Evolutionary conservation across 768 basidiomycete species (phyloP), one percentile per base, ranked within the genome.

Genomic region (Lactifluus rugatus): DNA sequence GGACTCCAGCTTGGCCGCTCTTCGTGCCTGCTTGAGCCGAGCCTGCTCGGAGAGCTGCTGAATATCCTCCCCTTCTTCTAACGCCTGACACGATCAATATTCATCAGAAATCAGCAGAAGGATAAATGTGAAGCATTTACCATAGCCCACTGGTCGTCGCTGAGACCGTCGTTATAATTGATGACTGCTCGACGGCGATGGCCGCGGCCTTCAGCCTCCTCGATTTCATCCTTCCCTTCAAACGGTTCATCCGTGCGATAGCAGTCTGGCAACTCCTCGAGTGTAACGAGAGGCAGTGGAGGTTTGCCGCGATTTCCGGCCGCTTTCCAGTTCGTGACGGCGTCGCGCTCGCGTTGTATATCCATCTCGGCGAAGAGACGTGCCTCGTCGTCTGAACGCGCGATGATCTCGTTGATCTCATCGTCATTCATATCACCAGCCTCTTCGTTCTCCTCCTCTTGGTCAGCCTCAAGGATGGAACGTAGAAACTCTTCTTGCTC

Each of bases 401-500:
- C 82, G 56, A 99, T 83, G 58, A 97, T 77, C 66, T 90, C 87
- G 71, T 99, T 99, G 60, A 99, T 78, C 69, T 98, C 95, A 19
- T 93, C 90, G 64, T 92, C 90, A 60, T 88, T 91, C 85, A 93
- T 92, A 70, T 92, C 89, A 19, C 89, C 89, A 2, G 87, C 85
- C 69, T 92, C 89, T 66, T 92, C 90, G 60, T 85, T 89, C 66
- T 89, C 90, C 66, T 91, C 89, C 65, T 90, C 89, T 70, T 92
- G 87, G 65, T 93, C 90, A 2, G 89, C 87, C 69, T 92, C 89
- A 25, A 94, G 79, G 63, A 96, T 86, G 2, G 89, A 93, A 49
- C 86, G 93, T 74, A 97, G 73, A 64, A 95, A 87, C 68, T 93
- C 92, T 70, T 99, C 95, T 65, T 96, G 93, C 70, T 99, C 96